Evolutionary conservation across 371 early-diverging fungal genomes (phyloP).

Genomic region (Globomyces sp.): DNA sequence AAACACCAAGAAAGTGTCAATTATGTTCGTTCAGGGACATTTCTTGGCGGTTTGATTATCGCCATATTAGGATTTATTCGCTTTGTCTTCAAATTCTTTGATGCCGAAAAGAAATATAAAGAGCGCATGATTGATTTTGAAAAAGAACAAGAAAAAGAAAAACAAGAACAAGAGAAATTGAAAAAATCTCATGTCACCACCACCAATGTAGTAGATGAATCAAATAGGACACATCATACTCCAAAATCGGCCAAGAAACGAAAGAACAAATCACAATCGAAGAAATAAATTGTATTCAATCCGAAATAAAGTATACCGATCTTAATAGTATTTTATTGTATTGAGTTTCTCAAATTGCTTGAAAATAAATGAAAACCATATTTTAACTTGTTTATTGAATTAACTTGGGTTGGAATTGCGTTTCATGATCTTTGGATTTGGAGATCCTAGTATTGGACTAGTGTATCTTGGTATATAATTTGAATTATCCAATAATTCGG

Average conservation of each 20-base stretch:
- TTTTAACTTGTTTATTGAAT: not conserved
- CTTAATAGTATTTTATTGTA: not conserved
- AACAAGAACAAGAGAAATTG: not conserved
- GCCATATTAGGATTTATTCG: not conserved
- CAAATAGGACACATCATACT: constrained; percentile 9
- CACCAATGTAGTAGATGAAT: constrained; percentile 18
- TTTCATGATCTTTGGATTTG: not conserved
- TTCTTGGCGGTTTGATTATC: not conserved
- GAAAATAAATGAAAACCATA: constrained; percentile 6
- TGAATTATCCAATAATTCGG: too few relatives aligned
- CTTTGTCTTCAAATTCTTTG: not conserved
- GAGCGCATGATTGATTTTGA: constrained; percentile 19
- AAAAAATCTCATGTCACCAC: not conserved
- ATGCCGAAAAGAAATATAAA: constrained; percentile 8
- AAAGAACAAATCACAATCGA: not conserved
- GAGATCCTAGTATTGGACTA: not conserved
- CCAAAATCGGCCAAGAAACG: not conserved
- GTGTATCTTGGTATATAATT: not conserved
- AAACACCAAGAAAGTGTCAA: not conserved
- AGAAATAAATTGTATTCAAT: not conserved
- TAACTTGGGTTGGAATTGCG: constrained; percentile 11
- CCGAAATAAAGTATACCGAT: not conserved
- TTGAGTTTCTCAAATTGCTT: not conserved
- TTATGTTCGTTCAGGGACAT: constrained; percentile 2
- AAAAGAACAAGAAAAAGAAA: not conserved